Evolutionary conservation across 2,329 filamentous ascomycete species (phyloP), one percentile per base, ranked within the genome.

Genomic region (Trichoderma sp.): DNA sequence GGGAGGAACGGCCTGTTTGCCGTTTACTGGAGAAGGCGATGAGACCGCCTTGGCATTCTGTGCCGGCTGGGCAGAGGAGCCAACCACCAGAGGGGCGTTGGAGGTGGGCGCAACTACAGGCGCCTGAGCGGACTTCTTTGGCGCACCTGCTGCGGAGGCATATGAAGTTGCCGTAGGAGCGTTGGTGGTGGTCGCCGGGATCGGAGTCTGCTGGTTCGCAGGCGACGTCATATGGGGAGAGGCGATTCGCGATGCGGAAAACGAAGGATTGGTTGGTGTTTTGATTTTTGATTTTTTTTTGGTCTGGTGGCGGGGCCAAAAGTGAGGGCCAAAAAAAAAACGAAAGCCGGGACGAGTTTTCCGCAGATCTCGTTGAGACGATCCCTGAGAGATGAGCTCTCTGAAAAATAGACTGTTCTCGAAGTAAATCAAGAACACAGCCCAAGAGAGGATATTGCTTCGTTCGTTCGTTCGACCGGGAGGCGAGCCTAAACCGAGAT

Each of bases 21-120:
- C 94, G 90, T 97, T 98, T 90, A 97, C 91, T 84, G 93, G 91
- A 88, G 94, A 92, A 81, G 91, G 90, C 81, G 92, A 91, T 83
- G 90, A 88, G 84, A 90, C 75, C 66, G 60, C 85, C 83, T 92
- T 91, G 80, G 89, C 90, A 85, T 90, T 88, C 83, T 89, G 85
- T 82, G 86, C 83, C 79, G 88, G 83, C 78, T 86, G 84, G 82
- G 83, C 83, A 80, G 88, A 86, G 76, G 87, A 88, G 82, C 87
- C 88, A 82, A 89, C 87, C 83, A 89, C 89, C 83, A 89, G 86
- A 77, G 89, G 87, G 79, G 86, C 78, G 76, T 83, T 80, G 79
- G 90, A 89, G 83, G 89, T 89, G 83, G 89, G 87, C 84, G 89
- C 89, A 84, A 90, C 88, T 85, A 90, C 83, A 83, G 90, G 89